phyloP scores from a whole-genome alignment of 23 red algal species.

The Gracilaria domingensis region DNA sequence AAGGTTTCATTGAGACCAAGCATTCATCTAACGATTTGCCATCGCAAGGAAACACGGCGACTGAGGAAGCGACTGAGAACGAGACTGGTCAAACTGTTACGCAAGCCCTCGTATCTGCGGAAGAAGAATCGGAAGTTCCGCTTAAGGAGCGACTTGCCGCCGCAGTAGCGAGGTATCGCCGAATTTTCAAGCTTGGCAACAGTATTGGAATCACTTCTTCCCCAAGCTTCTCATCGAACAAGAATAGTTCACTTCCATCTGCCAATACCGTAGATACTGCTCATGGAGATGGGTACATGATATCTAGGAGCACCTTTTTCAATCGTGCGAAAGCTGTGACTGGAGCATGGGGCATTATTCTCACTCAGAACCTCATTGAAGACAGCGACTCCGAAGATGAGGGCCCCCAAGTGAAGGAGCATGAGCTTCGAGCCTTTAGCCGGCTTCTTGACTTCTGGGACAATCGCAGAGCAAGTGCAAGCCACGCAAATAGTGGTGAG shows the following conservation, averaged over 20 bases:
- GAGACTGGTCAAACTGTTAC: neutral
- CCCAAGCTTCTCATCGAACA: conserved; percentile 70
- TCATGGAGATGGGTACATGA: neutral
- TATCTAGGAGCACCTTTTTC: conserved; percentile 31
- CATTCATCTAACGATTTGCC: neutral
- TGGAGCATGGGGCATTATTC: conserved; percentile 75
- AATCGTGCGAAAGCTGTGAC: conserved; percentile 71
- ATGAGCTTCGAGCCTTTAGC: conserved; percentile 69
- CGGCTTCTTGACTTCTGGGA: conserved; percentile 82
- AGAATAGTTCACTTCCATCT: conserved; percentile 8
- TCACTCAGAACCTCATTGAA: conserved; percentile 54
- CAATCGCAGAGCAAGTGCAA: conserved; percentile 69
- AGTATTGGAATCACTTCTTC: conserved; percentile 72
- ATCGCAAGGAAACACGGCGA: neutral
- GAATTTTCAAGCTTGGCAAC: conserved; percentile 70
- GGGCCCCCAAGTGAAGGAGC: conserved; percentile 46
- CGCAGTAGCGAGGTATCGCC: conserved; percentile 62
- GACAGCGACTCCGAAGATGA: conserved; percentile 80
- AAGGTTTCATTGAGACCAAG: neutral
- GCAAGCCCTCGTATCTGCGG: neutral
- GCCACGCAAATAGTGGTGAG: conserved; percentile 35
- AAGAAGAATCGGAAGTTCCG: conserved; percentile 24
- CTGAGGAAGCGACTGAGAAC: neutral
- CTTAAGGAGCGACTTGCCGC: conserved; percentile 62
- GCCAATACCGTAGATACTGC: neutral